Evolutionary conservation across 225 moss, liverwort and hornwort genomes (phyloP), one percentile per base, ranked within the genome.

Genomic region (Anthoceros angustus): DNA sequence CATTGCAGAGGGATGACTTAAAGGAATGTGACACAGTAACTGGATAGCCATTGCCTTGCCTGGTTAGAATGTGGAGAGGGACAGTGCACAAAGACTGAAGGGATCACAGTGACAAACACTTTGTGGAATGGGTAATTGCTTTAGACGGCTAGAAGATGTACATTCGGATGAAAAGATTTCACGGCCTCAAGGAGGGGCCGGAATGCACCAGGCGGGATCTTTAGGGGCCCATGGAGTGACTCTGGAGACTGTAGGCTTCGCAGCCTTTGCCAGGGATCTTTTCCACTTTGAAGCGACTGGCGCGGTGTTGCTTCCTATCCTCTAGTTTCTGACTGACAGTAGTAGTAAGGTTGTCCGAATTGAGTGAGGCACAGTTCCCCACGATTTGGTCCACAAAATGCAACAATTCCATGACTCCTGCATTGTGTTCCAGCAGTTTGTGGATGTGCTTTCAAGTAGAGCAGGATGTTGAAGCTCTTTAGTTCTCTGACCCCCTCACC

Each of bases 211-310:
- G 42, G 65, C 64, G 69, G 74, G 45, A 32, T 26, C 68, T 25
- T 60, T 65, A 49, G 65, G 64, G 43, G 62, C 63, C 11, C 72
- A 61, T 55, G 41, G 66, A 1, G 74, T 64, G 41, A 70, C 75
- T 25, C 74, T 42, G 10, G 25, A 72, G 64, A 40, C 73, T 26
- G 71, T 66, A 62, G 82, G 79, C 38, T 76, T 82, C 39, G 64
- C 75, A 63, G 72, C 72, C 26, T 77, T 85, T 66, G 82, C 82
- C 63, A 77, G 84, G 77, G 84, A 85, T 61, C 69, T 85, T 42
- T 69, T 82, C 10, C 72, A 77, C 66, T 85, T 85, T 18, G 84
- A 85, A 79, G 67, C 65, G 23, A 85, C 82, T 26, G 79, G 82
- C 39, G 71, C 75, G 84, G 84, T 80, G 26, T 46, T 46, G 12